A percentile compares a stretch with the other conserved stretches of the same genome.
These are phyloP conservation scores for Cyberlindnera mycetangii DNA, from an alignment of 805 yeast genomes.

Conservation along the genomic window DNA sequence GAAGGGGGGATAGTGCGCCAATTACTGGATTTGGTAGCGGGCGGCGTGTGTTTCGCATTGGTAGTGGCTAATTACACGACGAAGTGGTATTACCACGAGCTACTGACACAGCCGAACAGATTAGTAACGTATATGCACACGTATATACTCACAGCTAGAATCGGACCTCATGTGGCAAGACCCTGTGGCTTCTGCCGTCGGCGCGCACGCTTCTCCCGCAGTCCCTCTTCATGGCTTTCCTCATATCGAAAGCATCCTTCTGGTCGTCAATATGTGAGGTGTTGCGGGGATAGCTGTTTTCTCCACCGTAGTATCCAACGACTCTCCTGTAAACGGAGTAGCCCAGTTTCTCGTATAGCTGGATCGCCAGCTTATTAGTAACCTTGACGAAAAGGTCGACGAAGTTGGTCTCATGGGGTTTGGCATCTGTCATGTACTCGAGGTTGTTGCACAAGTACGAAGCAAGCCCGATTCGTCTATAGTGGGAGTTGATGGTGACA, in stretches of 20 bases:
- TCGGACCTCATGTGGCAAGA: constrained; percentile 62
- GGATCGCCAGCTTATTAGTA: constrained; percentile 75
- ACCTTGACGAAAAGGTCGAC: constrained; percentile 91
- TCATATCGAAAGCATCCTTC: constrained; percentile 87
- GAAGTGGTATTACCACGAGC: too few species aligned
- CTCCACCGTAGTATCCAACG: constrained; percentile 77
- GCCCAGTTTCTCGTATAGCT: constrained; percentile 81
- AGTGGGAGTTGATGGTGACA: constrained; percentile 81
- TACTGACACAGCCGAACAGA: too few species aligned
- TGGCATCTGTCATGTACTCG: constrained; percentile 69
- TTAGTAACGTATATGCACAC: too few species aligned
- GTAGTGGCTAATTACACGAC: too few species aligned
- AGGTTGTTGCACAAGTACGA: constrained; percentile 71
- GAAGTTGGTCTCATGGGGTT: constrained; percentile 79
- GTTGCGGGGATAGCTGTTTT: constrained; percentile 35
- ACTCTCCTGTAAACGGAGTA: constrained; percentile 84
- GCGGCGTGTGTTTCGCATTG: too few species aligned
- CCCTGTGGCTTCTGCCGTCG: constrained; percentile 59
- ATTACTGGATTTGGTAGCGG: background rate
- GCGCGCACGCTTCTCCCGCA: constrained; percentile 47
- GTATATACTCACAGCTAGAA: too few species aligned
- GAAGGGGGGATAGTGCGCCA: too few species aligned
- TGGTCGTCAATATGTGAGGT: constrained; percentile 49
- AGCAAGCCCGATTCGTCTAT: constrained; percentile 84
- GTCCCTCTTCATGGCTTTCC: constrained; percentile 63